Base-by-base conservation (phyloP, 1,139 yeast species). In the Neolecta irregularis region DNA sequence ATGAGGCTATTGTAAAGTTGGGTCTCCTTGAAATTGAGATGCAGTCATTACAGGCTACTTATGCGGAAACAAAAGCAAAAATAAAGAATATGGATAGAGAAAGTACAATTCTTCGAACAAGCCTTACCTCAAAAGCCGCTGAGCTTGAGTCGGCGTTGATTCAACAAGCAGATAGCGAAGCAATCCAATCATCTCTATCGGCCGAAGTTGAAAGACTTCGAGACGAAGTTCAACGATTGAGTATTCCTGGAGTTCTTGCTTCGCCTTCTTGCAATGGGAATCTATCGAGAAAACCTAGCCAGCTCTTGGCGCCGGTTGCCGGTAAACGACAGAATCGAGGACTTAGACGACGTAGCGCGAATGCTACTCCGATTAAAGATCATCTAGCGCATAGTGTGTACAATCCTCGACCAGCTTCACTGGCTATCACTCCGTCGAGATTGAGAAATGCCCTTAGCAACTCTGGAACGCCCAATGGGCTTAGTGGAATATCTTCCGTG, bases 1-100 rank as follows among this genome's bases (percentile, higher is more conserved):
- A 72, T 50, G 53, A 50, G 16, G 61, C 72, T 34, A 61, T 77
- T 43, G 67, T 65, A 26, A 79, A 70, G 44, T 19, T 18, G 15
- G 33, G 21, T 13, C 18, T 24, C 3, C 40, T 36, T 12, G 34
- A 20, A 13, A 16, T 30, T 19, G 35, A 37, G 23, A 22, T 37
- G 16, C 37, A 12, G 50, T 60, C 24, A 66, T 77, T 31, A 67
- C 52, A 74, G 53, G 51, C 61, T 35, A 77, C 78, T 47, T 69
- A 77, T 48, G 62, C 69, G 26, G 59, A 66, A 26, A 78, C 88
- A 2, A 70, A 70, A 46, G 53, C 59, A 38, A 74, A 73, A 55
- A 68, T 81, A 41, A 72, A 68, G 39, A 69, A 69, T 43, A 61
- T 80, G 46, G 66, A 73, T 8, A 65, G 67, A 46, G 74, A 76